Conservation (phyloP, 305 asterid species). For the Solanum hybrid region DNA sequence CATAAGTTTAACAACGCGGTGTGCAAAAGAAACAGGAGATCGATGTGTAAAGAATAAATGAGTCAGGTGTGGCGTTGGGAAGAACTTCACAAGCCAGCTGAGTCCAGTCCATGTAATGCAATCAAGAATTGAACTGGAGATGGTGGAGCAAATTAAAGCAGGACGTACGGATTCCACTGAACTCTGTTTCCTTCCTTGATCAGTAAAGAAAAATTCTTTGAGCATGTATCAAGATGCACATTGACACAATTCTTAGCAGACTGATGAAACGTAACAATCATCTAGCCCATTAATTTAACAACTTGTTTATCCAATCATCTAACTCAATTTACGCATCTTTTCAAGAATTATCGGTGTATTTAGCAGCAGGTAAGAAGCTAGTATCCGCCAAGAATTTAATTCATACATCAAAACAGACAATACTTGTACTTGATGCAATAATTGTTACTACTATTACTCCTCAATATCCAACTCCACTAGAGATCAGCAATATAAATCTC, state of each 20-base stretch:
- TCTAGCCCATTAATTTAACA: no score
- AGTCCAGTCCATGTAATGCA: constrained; percentile 84
- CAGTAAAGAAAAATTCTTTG: no score
- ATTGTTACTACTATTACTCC: background rate
- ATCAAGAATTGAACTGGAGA: constrained; percentile 87
- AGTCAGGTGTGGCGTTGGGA: background rate
- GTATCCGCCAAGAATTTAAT: background rate
- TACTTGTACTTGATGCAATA: background rate
- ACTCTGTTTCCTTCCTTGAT: no score
- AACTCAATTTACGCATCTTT: background rate
- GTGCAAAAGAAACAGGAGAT: background rate
- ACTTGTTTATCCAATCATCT: no score
- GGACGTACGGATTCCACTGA: no score
- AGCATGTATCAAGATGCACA: no score
- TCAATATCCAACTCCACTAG: no score
- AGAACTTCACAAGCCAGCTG: constrained; percentile 59
- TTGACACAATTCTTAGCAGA: no score
- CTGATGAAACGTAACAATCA: background rate
- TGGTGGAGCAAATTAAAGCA: constrained; percentile 30
- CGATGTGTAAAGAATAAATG: background rate
- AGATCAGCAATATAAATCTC: background rate
- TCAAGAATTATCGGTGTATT: background rate
- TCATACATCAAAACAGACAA: background rate
- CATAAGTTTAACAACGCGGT: background rate
- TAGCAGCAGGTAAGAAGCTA: background rate